Evolutionary conservation across 805 yeast species (phyloP), one percentile per base, ranked within the genome.

Genomic region (Zygotorulaspora danielsina): DNA sequence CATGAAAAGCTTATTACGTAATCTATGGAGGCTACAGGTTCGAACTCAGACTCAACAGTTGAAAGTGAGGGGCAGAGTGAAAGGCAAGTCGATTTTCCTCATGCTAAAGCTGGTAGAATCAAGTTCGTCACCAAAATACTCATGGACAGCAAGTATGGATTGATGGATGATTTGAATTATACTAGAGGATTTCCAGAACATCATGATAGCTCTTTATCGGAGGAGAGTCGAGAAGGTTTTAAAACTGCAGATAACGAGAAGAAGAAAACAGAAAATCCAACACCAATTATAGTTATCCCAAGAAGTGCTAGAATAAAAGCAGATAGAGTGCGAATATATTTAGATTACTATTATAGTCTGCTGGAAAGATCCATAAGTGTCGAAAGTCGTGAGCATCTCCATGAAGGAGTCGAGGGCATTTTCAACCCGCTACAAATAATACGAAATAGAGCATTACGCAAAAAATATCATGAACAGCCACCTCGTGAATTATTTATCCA

Each of bases 371-470:
- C 65, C 18, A 63, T 69, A 24, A 63, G 61, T 7, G 38, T 45
- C 9, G 55, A 44, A 12, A 40, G 34, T 11, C 36, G 36, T 11
- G 32, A 46, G 51, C 44, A 49, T 49, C 33, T 54, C 48, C 51
- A 73, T 46, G 71, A 69, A 2, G 76, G 75, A 2, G 73, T 82
- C 2, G 86, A 79, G 40, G 84, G 81, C 2, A 72, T 75, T 3
- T 87, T 80, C 65, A 87, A 87, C 55, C 96, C 96, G 3, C 64
- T 87, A 31, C 95, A 85, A 60, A 72, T 80, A n/a, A 76, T 87
- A 19, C 65, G 96, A 41, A 82, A 86, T 60, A 69, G 95, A 42
- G 70, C 69, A 49, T 55, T 81, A 3, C 60, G 84, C 38, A 70
- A 72, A 41, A 73, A 72, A 50, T 65, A 73, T 50, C 70, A 69